Conservation (phyloP, 2,329 filamentous ascomycete genomes). For the Fusarium acutatum region DNA sequence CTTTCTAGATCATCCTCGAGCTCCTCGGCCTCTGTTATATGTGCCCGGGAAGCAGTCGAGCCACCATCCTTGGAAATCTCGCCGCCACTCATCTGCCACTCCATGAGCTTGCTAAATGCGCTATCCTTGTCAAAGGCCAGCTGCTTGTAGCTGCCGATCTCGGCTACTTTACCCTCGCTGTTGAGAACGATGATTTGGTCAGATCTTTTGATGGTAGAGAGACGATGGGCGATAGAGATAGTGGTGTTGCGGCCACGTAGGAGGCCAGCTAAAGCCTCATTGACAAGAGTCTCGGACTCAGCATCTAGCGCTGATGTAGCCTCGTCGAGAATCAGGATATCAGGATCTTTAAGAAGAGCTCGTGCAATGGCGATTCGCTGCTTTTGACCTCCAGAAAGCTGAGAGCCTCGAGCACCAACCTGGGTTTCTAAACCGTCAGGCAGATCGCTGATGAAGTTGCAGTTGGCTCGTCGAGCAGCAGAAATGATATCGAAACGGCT, state of each 20-base stretch:
- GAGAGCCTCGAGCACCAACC: slow-evolving; percentile 90
- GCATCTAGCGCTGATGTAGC: slow-evolving; percentile 95
- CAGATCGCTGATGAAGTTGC: slow-evolving; percentile 95
- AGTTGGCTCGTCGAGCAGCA: slow-evolving; percentile 92
- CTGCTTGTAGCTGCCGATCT: slow-evolving; percentile 84
- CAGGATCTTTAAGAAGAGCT: slow-evolving; percentile 92
- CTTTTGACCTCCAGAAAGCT: slow-evolving; percentile 95
- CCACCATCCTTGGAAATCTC: slow-evolving; percentile 61
- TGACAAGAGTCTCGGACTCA: slow-evolving; percentile 96
- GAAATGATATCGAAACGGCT: slow-evolving; percentile 82
- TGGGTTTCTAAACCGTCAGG: slow-evolving; percentile 94
- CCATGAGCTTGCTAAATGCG: slow-evolving; percentile 95
- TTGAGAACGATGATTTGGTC: slow-evolving; percentile 94
- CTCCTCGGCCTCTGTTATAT: slow-evolving; percentile 62
- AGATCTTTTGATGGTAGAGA: slow-evolving; percentile 95
- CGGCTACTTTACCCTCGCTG: slow-evolving; percentile 86
- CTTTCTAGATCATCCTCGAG: slow-evolving; percentile 60
- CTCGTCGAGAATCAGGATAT: slow-evolving; percentile 96
- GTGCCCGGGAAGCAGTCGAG: slow-evolving; percentile 45
- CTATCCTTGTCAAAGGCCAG: slow-evolving; percentile 78
- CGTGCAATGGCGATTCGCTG: slow-evolving; percentile 97
- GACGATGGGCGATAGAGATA: slow-evolving; percentile 94
- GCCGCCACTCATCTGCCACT: slow-evolving; percentile 95
- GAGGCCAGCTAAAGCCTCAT: slow-evolving; percentile 83
- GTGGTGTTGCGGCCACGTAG: slow-evolving; percentile 92